Evolutionary conservation across 2,329 filamentous ascomycete genomes (phyloP), one percentile per base, ranked within the genome.

Genomic region (Fusarium penzigii): DNA sequence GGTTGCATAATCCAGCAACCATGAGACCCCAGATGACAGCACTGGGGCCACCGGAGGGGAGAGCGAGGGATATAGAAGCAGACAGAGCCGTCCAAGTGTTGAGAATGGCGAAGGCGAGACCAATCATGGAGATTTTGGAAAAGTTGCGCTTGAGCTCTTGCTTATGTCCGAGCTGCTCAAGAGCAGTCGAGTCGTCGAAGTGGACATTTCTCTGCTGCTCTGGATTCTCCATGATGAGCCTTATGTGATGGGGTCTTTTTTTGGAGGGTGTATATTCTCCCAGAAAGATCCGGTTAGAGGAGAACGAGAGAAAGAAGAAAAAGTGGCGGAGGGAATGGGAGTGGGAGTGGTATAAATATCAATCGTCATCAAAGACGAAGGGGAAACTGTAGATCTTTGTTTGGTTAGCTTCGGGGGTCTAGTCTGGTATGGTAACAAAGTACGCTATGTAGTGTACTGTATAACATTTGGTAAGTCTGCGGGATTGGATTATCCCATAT

Each of bases 1-100:
- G 65, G 62, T 90, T 90, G 73, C 87, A 90, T 43, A 89, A 61
- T 45, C 86, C 83, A 16, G 83, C 82, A 10, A 81, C 78, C 4
- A 71, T 51, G 36, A 87, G 70, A 3, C 88, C 89, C 88, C 89
- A 92, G 52, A 92, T 80, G 39, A 92, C 86, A 52, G 85, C 81
- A 8, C 81, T 84, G 17, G 85, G 81, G 0, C 89, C 89, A 40
- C 89, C 89, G 13, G 83, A 87, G 1, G 88, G 86, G 32, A 92
- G 74, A 17, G 76, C 76, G 11, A 79, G 66, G 13, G 68, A 70
- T 50, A 80, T 72, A 11, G 75, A 78, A 3, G 77, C 74, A 8
- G 76, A 73, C 42, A 79, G 69, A 6, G 77, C 77, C 0, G 77
- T 78, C 76, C 77, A 79, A 50, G 72, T 76, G 68, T 79, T 78